Evolutionary conservation across 2,329 filamentous ascomycete genomes (phyloP).

Genomic region (Aspergillus costaricaensis): DNA sequence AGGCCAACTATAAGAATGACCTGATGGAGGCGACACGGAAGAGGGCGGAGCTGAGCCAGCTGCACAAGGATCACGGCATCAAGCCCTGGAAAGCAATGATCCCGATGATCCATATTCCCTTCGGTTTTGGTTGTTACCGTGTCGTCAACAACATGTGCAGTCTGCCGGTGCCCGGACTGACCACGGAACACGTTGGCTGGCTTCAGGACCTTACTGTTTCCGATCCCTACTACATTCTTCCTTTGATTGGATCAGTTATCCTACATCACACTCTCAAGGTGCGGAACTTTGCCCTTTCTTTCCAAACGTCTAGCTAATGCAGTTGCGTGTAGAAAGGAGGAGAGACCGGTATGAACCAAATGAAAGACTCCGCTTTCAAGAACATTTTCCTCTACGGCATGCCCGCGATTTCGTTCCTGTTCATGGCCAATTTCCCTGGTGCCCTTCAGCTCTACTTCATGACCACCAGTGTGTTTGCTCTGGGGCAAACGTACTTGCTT

Average conservation of each 20-base stretch:
- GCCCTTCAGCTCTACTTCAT: conserved; percentile 66
- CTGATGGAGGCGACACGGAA: conserved; percentile 49
- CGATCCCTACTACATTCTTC: conserved; percentile 79
- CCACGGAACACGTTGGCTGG: conserved; percentile 73
- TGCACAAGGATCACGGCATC: conserved; percentile 60
- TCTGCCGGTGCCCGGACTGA: conserved; percentile 78
- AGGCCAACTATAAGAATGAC: conserved; percentile 48
- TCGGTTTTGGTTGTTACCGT: conserved; percentile 80
- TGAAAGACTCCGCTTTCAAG: conserved; percentile 31
- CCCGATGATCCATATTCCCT: conserved; percentile 65
- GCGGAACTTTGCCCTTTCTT: conserved; percentile 30
- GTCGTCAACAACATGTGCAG: conserved; percentile 71
- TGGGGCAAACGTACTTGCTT: conserved; percentile 51
- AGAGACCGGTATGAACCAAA: conserved; percentile 37
- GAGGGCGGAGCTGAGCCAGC: conserved; percentile 50
- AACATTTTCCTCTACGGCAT: conserved; percentile 47
- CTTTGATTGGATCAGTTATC: conserved; percentile 59
- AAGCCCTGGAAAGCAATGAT: conserved; percentile 53
- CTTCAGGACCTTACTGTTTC: conserved; percentile 71
- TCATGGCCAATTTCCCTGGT: conserved; percentile 59
- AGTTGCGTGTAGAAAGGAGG: conserved; percentile 37
- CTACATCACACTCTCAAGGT: conserved; percentile 63
- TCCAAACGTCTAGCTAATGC: not conserved
- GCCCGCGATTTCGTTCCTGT: conserved; percentile 54
- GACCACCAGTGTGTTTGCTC: conserved; percentile 38